Evolutionary conservation across 140 eudicot species (phyloP).

Genomic region (Cichorium intybus): DNA sequence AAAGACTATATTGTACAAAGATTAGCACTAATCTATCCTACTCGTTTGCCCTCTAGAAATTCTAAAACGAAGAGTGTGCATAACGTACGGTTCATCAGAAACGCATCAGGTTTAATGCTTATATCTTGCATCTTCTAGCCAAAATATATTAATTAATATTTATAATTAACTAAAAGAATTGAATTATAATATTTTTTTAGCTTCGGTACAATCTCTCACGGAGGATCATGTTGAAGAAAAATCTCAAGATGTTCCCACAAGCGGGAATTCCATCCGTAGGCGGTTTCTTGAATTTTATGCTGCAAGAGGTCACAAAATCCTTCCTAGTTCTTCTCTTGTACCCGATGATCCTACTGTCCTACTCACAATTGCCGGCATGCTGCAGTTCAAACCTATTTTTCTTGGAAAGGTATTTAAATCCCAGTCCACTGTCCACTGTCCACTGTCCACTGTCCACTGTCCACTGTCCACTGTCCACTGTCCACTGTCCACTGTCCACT

Average conservation of each 20-base stretch:
- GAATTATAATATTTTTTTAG: constrained; percentile 34
- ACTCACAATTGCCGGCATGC: constrained; percentile 96
- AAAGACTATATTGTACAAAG: constrained; percentile 26
- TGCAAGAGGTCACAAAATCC: constrained; percentile 74
- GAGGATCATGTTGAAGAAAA: constrained; percentile 45
- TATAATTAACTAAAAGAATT: neutral
- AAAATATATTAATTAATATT: neutral
- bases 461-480: too few species aligned
- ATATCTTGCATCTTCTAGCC: constrained; percentile 4
- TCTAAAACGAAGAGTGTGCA: constrained; percentile 18
- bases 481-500: too few species aligned
- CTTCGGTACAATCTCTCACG: constrained; percentile 59
- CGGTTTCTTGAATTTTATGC: constrained; percentile 88
- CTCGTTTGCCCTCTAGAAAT: constrained; percentile 24
- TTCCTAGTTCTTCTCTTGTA: constrained; percentile 93
- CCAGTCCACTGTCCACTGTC: too few species aligned
- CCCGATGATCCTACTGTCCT: constrained; percentile 95
- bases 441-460: too few species aligned
- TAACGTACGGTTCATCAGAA: constrained; percentile 24
- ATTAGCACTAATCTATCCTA: constrained; percentile 25
- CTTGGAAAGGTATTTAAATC: constrained; percentile 75
- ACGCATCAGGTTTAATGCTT: constrained; percentile 41
- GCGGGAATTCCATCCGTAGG: constrained; percentile 80
- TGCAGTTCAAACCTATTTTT: constrained; percentile 90
- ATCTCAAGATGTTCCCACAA: constrained; percentile 31